These are phyloP conservation scores for Arabidopsis suecica DNA, from an alignment of 345 rosid genomes.

Conservation along the genomic window DNA sequence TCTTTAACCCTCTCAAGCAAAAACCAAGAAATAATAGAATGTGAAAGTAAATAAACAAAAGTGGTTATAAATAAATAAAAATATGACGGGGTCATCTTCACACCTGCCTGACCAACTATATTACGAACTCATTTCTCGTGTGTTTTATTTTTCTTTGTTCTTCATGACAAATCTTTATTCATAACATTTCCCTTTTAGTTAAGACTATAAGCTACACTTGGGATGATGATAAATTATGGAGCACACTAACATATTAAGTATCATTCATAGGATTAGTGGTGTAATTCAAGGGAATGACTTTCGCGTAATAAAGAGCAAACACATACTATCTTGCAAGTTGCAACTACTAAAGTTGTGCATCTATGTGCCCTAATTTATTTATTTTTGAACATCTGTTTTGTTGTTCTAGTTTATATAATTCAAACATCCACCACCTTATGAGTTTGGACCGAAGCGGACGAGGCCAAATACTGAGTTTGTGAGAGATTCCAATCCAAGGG, in stretches of 20 bases:
- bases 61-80: neutral
- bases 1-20: slow-evolving; percentile 5
- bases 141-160: neutral
- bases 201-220: neutral
- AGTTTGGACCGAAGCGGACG: neutral
- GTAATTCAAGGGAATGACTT: neutral
- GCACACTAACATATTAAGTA: neutral
- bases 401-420: too few species aligned
- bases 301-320: slow-evolving; percentile 19
- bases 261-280: neutral
- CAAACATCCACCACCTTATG: slow-evolving; percentile 4
- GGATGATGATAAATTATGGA: neutral
- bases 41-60: neutral
- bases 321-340: neutral
- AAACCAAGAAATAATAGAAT: neutral
- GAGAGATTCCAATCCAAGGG: slow-evolving; percentile 25
- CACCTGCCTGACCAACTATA: slow-evolving; percentile 18
- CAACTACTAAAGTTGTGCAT: slow-evolving; percentile 26
- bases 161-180: neutral
- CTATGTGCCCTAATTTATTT: slow-evolving; percentile 11
- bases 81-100: slow-evolving; percentile 24
- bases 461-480: slow-evolving; percentile 2
- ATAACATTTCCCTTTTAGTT: neutral
- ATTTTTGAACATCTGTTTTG: slow-evolving; percentile 13
- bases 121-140: slow-evolving; percentile 27